These are phyloP conservation scores for Polyplosphaeria fusca DNA, from an alignment of 495 filamentous ascomycete genomes.

Conservation along the genomic window DNA sequence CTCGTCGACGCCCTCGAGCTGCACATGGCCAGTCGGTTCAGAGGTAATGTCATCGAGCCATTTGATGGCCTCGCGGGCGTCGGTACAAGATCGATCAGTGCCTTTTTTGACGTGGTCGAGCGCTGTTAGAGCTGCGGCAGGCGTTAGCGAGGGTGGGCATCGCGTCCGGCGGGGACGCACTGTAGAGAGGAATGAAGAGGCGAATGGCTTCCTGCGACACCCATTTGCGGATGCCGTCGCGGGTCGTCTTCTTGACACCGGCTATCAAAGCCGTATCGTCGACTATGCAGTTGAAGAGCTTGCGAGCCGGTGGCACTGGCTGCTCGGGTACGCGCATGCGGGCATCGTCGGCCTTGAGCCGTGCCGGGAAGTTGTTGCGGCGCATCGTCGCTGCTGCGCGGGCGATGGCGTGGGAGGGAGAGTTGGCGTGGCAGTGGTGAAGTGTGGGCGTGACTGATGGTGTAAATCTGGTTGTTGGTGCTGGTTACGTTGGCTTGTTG, in stretches of 20 bases:
- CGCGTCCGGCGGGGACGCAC: conserved; percentile 44
- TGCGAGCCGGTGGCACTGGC: conserved; percentile 45
- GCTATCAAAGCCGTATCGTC: conserved; percentile 69
- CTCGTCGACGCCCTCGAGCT: conserved; percentile 50
- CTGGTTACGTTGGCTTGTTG: conserved; percentile 3
- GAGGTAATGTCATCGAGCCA: conserved; percentile 65
- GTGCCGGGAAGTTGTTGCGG: conserved; percentile 21
- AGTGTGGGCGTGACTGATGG: background rate
- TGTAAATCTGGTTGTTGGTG: background rate
- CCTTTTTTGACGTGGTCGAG: conserved; percentile 56
- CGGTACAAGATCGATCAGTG: conserved; percentile 54
- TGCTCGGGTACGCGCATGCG: conserved; percentile 22
- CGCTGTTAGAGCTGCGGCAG: conserved; percentile 51
- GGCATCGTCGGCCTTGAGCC: conserved; percentile 24
- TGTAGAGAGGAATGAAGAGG: conserved; percentile 66
- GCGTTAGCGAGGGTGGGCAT: conserved; percentile 1
- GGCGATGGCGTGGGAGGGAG: background rate
- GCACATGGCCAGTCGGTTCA: conserved; percentile 29
- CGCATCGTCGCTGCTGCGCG: conserved; percentile 22
- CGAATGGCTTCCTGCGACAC: conserved; percentile 60
- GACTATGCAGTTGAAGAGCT: conserved; percentile 70
- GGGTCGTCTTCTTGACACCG: conserved; percentile 57
- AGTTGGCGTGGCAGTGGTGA: background rate
- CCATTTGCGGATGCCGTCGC: conserved; percentile 62
- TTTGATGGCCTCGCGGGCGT: conserved; percentile 61